phyloP scores from a whole-genome alignment of 257 asterid species.

The Thymus mandschuricus region DNA sequence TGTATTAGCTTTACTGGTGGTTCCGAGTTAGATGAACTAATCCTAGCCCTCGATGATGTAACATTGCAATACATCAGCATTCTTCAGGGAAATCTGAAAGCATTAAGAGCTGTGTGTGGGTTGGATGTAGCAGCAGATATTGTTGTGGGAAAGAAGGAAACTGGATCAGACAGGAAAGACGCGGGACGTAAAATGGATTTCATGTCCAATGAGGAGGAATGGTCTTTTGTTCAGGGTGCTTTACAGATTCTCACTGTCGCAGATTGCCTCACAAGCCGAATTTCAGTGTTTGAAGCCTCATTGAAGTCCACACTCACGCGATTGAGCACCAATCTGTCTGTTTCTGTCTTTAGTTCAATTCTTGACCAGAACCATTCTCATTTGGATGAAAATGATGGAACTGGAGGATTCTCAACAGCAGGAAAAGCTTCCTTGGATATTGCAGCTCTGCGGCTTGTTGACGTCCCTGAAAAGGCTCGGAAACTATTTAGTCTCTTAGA shows the following conservation, averaged over 20 bases:
- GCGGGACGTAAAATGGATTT: conserved; percentile 71
- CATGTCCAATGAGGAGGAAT: conserved; percentile 88
- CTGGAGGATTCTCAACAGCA: conserved; percentile 66
- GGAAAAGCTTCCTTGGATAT: conserved; percentile 90
- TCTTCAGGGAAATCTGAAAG: conserved; percentile 86
- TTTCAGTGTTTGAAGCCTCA: conserved; percentile 96
- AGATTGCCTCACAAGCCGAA: conserved; percentile 85
- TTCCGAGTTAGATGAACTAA: conserved; percentile 91
- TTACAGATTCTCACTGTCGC: conserved; percentile 94
- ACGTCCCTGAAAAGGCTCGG: conserved; percentile 88
- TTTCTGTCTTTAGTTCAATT: conserved; percentile 63
- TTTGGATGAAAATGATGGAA: conserved; percentile 57
- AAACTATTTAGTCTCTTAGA: conserved; percentile 84
- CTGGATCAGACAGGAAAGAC: conserved; percentile 74
- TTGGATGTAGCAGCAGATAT: conserved; percentile 60
- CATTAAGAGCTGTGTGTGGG: conserved; percentile 87
- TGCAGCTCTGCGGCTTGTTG: conserved; percentile 86
- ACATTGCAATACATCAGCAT: conserved; percentile 81
- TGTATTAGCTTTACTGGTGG: conserved; percentile 96
- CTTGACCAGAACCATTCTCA: conserved; percentile 64
- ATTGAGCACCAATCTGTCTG: conserved; percentile 81
- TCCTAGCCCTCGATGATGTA: conserved; percentile 85
- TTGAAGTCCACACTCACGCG: conserved; percentile 92
- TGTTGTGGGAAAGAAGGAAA: conserved; percentile 69
- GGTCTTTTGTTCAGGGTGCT: conserved; percentile 99